Percentiles rank a stretch among this genome's conserved stretches.
phyloP scores from a whole-genome alignment of 2,329 filamentous ascomycete species.

The Colletotrichum caudatum region DNA sequence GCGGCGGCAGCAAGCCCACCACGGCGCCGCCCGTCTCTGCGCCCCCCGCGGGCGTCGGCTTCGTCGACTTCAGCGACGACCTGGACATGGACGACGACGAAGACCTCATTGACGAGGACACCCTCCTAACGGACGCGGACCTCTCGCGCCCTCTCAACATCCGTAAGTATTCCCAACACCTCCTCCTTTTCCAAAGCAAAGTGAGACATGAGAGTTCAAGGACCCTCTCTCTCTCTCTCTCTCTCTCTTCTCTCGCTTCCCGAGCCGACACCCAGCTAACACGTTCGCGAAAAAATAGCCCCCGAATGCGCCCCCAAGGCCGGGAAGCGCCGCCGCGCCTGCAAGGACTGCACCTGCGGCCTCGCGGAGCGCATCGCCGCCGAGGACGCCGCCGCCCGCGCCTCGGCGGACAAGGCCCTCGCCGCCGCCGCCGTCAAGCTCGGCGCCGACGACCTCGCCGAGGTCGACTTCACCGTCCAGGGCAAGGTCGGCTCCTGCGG shows the following conservation, averaged over 20 bases:
- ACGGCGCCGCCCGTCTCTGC: slow-evolving; percentile 55
- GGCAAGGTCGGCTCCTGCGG: slow-evolving; percentile 96
- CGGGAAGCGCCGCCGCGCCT: slow-evolving; percentile 81
- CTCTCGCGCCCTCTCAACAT: slow-evolving; percentile 80
- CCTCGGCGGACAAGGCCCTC: slow-evolving; percentile 74
- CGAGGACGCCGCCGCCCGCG: slow-evolving; percentile 71
- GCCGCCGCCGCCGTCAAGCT: slow-evolving; percentile 75
- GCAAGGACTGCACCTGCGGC: slow-evolving; percentile 95
- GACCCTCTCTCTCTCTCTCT: not conserved
- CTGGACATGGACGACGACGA: slow-evolving; percentile 73
- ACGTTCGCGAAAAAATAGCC: slow-evolving; percentile 59
- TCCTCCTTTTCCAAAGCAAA: slow-evolving; percentile 8
- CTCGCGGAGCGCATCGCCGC: slow-evolving; percentile 76
- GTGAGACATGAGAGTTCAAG: not conserved
- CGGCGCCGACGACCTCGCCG: slow-evolving; percentile 80
- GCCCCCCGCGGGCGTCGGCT: slow-evolving; percentile 71
- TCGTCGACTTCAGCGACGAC: slow-evolving; percentile 72
- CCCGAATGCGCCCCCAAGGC: slow-evolving; percentile 88
- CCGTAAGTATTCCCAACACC: slow-evolving; percentile 70
- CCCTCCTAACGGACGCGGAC: slow-evolving; percentile 87
- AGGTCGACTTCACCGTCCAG: slow-evolving; percentile 97
- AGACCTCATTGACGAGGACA: slow-evolving; percentile 92
- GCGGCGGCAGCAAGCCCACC: slow-evolving; percentile 51
- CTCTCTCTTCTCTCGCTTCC: too few species aligned
- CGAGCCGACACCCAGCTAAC: slow-evolving; percentile 43